A percentile compares a stretch with the other conserved stretches of the same genome.
Evolutionary conservation across 768 basidiomycete genomes (phyloP).

Genomic region (Rhodotorula toruloides): DNA sequence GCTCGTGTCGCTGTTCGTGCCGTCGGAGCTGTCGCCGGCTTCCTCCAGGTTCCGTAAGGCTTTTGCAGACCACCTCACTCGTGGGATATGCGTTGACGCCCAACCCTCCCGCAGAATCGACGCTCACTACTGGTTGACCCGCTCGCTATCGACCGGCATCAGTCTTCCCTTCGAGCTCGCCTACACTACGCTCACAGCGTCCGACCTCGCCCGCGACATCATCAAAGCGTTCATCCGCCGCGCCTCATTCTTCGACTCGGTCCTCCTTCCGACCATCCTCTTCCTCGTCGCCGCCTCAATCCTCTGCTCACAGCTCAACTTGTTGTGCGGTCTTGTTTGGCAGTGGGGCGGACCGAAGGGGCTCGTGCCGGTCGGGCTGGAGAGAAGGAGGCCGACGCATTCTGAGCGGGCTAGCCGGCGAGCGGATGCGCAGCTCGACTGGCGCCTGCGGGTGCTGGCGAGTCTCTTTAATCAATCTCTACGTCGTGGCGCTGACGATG

Average conservation of each 20-base stretch:
- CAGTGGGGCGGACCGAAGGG: neutral
- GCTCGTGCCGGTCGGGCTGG: neutral
- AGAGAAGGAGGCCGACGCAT: neutral
- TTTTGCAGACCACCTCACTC: no score
- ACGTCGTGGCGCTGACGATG: neutral
- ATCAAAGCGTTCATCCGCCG: no score
- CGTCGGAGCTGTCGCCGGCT: neutral
- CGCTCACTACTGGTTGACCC: neutral
- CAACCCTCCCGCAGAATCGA: neutral
- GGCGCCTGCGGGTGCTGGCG: neutral
- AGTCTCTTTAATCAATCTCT: neutral
- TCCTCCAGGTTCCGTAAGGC: no score
- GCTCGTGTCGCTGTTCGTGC: neutral
- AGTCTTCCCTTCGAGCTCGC: neutral
- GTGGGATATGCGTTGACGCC: neutral
- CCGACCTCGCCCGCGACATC: no score
- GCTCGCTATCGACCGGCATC: neutral
- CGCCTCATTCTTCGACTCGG: neutral
- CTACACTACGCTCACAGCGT: no score
- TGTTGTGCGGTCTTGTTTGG: neutral
- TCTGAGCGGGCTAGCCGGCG: neutral
- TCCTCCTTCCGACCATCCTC: neutral
- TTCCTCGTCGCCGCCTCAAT: neutral
- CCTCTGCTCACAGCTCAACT: no score
- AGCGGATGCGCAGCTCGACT: neutral